These are phyloP conservation scores for Curvularia sp. DNA, from an alignment of 2,329 filamentous ascomycete species.

Conservation along the genomic window DNA sequence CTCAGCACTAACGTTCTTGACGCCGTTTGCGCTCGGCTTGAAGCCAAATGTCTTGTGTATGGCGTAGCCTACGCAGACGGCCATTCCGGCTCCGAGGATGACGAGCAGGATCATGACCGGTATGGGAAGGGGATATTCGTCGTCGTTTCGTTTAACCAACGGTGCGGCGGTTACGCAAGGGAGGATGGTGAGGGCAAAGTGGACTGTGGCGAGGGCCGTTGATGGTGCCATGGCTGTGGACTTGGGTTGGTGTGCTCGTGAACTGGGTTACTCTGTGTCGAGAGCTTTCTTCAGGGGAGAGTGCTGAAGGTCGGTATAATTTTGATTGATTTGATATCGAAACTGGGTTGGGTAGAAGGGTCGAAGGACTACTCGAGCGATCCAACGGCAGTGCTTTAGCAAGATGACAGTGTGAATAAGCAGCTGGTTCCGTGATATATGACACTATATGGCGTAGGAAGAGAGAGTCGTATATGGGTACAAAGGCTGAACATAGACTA, in stretches of 20 bases:
- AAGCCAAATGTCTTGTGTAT: conserved; percentile 29
- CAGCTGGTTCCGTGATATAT: background rate
- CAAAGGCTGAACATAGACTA: background rate
- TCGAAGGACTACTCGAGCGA: background rate
- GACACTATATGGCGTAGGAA: background rate
- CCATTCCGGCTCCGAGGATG: conserved; percentile 24
- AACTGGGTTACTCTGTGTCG: background rate
- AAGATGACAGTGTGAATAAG: no score
- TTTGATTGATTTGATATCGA: background rate
- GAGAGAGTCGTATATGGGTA: background rate
- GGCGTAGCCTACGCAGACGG: conserved; percentile 31
- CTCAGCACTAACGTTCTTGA: conserved; percentile 20
- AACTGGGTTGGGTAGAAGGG: background rate
- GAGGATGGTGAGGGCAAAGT: background rate
- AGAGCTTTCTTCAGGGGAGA: background rate
- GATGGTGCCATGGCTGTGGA: background rate
- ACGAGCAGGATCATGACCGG: conserved; percentile 31
- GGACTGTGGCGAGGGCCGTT: background rate
- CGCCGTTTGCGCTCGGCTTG: conserved; percentile 8
- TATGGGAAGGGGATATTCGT: conserved; percentile 26
- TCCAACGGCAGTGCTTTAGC: background rate
- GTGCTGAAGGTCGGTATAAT: background rate
- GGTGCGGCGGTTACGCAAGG: background rate
- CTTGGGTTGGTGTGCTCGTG: background rate
- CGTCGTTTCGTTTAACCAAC: conserved; percentile 25